These are phyloP conservation scores for Aspergillus candidus DNA, from an alignment of 2,329 filamentous ascomycete species.

Conservation along the genomic window DNA sequence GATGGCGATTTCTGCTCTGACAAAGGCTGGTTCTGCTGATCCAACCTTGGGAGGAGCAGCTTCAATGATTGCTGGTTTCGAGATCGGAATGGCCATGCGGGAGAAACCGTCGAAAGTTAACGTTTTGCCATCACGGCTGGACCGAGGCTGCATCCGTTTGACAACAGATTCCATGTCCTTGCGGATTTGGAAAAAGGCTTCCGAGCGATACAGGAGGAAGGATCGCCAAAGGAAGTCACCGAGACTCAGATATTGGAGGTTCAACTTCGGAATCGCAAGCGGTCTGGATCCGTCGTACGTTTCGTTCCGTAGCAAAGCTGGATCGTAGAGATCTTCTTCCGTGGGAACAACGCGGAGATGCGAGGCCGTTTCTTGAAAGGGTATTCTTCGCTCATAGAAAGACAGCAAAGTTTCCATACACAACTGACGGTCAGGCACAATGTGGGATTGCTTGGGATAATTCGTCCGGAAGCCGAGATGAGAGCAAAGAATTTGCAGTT, in stretches of 20 bases:
- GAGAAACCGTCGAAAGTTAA: conserved; percentile 74
- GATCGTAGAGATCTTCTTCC: conserved; percentile 72
- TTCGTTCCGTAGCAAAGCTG: conserved; percentile 71
- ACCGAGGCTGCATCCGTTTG: conserved; percentile 68
- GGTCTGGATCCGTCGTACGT: conserved; percentile 80
- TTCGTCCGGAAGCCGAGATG: conserved; percentile 70
- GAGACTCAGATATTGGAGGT: conserved; percentile 89
- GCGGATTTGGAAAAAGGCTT: conserved; percentile 88
- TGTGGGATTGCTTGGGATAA: conserved; percentile 67
- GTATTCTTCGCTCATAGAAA: conserved; percentile 67
- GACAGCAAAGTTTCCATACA: conserved; percentile 64
- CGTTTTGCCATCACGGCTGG: conserved; percentile 58
- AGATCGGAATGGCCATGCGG: conserved; percentile 83
- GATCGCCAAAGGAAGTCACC: conserved; percentile 97
- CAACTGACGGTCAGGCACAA: conserved; percentile 54
- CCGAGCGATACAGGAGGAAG: conserved; percentile 78
- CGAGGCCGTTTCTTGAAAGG: conserved; percentile 73
- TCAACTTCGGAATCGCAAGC: conserved; percentile 86
- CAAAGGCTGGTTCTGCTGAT: conserved; percentile 71
- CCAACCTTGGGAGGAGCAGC: conserved; percentile 78
- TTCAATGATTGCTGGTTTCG: conserved; percentile 80
- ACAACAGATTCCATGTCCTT: conserved; percentile 82
- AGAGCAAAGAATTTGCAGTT: conserved; percentile 63
- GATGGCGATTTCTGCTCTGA: conserved; percentile 78
- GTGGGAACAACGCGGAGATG: conserved; percentile 75